These are phyloP conservation scores for Circinella minor DNA, from an alignment of 371 early-diverging fungal species.

Conservation along the genomic window DNA sequence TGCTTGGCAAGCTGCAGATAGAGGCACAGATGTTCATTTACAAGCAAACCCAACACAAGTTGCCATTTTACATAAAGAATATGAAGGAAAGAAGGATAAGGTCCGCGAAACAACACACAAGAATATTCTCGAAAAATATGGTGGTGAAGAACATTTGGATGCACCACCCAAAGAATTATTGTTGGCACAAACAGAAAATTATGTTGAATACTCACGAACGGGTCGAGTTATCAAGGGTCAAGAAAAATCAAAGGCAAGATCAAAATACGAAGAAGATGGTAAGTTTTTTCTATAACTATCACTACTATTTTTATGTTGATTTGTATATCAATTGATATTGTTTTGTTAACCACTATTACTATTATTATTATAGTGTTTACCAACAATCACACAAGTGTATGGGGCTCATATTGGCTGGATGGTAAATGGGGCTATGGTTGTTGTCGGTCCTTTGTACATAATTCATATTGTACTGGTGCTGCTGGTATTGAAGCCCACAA, in stretches of 20 bases:
- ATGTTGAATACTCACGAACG: constrained; percentile 95
- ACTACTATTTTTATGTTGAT: background rate
- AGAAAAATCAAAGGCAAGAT: constrained; percentile 75
- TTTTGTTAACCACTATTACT: too few species aligned
- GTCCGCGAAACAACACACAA: constrained; percentile 74
- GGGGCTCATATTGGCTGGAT: constrained; percentile 96
- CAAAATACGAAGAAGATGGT: constrained; percentile 94
- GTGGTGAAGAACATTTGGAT: constrained; percentile 93
- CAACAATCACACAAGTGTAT: constrained; percentile 88
- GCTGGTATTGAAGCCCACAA: constrained; percentile 79
- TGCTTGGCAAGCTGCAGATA: constrained; percentile 91
- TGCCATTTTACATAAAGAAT: constrained; percentile 87
- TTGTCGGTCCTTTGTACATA: constrained; percentile 78
- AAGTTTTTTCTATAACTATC: constrained; percentile 26
- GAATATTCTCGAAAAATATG: constrained; percentile 87
- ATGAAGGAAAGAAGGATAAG: constrained; percentile 80
- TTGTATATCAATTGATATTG: background rate
- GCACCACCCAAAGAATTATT: constrained; percentile 88
- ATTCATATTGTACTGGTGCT: constrained; percentile 84
- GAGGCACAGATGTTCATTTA: constrained; percentile 84
- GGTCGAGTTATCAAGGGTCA: constrained; percentile 90
- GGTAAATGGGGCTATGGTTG: constrained; percentile 97
- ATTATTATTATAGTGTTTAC: constrained; percentile 50
- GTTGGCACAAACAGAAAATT: constrained; percentile 89
- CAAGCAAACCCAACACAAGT: constrained; percentile 96